Conservation (phyloP, 2,329 filamentous ascomycete genomes). For the Pseudogymnoascus sp. region DNA sequence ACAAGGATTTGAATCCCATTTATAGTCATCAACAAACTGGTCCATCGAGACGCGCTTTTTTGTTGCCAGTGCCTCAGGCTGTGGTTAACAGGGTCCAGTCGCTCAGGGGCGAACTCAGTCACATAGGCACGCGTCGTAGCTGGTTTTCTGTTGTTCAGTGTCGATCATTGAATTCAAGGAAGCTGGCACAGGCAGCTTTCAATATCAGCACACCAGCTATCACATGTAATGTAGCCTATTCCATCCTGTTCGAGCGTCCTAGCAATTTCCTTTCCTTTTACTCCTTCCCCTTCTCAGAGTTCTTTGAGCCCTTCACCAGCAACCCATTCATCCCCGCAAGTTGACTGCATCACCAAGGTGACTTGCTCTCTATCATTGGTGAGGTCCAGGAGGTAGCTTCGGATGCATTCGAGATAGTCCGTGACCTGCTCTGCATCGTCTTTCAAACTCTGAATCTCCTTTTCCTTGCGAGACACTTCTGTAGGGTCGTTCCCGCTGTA, state of each 20-base stretch:
- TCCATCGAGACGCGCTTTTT: background rate
- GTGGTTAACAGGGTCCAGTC: no score
- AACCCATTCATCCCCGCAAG: slow-evolving; percentile 41
- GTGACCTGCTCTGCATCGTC: slow-evolving; percentile 25
- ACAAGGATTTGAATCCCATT: background rate
- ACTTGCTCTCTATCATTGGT: slow-evolving; percentile 30
- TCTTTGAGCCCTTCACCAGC: slow-evolving; percentile 39
- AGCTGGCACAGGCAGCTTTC: background rate
- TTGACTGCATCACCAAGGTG: slow-evolving; percentile 27
- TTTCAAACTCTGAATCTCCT: slow-evolving; percentile 24
- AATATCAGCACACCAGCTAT: background rate
- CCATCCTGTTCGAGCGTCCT: background rate
- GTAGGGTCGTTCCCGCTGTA: slow-evolving; percentile 27
- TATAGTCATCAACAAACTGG: background rate
- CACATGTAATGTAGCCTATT: background rate
- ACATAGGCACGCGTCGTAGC: no score
- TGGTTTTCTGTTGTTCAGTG: background rate
- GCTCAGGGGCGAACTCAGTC: no score
- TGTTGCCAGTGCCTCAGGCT: no score
- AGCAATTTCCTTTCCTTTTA: background rate
- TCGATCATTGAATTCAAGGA: background rate
- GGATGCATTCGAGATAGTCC: slow-evolving; percentile 27
- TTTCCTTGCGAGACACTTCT: slow-evolving; percentile 23
- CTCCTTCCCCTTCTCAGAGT: slow-evolving; percentile 16
- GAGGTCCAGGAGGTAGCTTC: slow-evolving; percentile 22